Evolutionary conservation across 768 basidiomycete species (phyloP).

Genomic region (Terana coerulea): DNA sequence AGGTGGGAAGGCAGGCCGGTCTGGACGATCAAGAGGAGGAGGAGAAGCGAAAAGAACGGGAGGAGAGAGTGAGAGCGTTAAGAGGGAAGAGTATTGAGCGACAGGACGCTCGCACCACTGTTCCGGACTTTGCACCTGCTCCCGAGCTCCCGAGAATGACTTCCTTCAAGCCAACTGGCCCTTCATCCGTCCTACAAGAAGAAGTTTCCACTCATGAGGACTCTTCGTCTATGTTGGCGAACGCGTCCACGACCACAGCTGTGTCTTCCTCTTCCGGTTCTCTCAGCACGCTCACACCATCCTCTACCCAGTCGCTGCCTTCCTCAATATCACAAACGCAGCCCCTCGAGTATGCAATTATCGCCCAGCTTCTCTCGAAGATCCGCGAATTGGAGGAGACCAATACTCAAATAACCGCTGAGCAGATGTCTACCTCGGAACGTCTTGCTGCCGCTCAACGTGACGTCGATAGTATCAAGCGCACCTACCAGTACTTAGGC

Average conservation of each 20-base stretch:
- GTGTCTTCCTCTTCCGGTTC: background rate
- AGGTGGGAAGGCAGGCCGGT: constrained; percentile 25
- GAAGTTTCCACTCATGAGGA: background rate
- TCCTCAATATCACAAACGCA: constrained; percentile 4
- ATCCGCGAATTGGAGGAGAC: constrained; percentile 75
- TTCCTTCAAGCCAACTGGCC: background rate
- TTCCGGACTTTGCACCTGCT: constrained; percentile 25
- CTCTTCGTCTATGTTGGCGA: too few relatives aligned
- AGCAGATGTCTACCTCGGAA: constrained; percentile 57
- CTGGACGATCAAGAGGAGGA: constrained; percentile 28
- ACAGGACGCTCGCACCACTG: constrained; percentile 7
- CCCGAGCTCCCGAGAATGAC: constrained; percentile 14
- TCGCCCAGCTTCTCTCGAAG: constrained; percentile 70
- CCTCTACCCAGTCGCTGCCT: constrained; percentile 9
- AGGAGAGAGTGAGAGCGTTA: constrained; percentile 45
- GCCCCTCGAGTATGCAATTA: constrained; percentile 40
- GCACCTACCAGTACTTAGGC: constrained; percentile 64
- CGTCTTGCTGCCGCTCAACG: constrained; percentile 67
- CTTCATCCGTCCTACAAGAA: background rate
- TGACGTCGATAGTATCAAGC: constrained; percentile 67
- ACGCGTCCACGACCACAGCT: background rate
- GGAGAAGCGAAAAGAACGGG: constrained; percentile 44
- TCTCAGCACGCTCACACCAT: constrained; percentile 17
- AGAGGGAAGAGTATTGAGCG: constrained; percentile 29
- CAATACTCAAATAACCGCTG: constrained; percentile 60